Conservation (phyloP, 2,329 filamentous ascomycete genomes). For the Colletotrichum chlorophyti region DNA sequence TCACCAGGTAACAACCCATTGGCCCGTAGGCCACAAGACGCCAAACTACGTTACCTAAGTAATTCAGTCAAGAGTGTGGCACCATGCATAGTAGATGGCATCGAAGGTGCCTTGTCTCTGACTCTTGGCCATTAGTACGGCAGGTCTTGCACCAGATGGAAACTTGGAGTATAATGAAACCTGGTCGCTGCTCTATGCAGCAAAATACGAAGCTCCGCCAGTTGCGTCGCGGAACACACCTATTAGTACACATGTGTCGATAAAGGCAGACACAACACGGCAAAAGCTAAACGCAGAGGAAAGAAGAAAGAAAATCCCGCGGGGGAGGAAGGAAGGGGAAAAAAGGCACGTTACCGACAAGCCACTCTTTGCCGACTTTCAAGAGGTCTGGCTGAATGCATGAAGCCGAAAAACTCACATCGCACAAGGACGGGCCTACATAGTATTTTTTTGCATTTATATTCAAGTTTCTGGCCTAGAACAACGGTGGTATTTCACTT, state of each 20-base stretch:
- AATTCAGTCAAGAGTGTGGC: no score
- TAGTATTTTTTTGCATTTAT: neutral
- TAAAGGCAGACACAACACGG: no score
- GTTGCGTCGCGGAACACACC: no score
- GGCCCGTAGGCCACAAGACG: neutral
- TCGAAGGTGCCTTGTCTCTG: neutral
- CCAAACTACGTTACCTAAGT: no score
- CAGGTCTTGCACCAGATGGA: no score
- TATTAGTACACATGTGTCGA: no score
- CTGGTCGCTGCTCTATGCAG: no score
- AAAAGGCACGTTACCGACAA: neutral
- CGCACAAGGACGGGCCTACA: neutral
- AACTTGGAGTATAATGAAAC: no score
- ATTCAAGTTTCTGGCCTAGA: neutral
- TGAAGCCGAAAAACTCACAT: neutral
- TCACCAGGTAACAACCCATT: neutral
- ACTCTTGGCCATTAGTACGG: no score
- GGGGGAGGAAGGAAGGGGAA: neutral
- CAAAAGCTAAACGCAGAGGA: no score
- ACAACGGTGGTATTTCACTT: neutral
- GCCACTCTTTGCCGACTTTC: slow-evolving; percentile 1
- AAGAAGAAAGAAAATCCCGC: no score
- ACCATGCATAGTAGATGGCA: neutral
- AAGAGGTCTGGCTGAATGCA: neutral
- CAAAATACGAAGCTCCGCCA: no score